Evolutionary conservation across 805 yeast species (phyloP).

Genomic region (Starmerella bombi): DNA sequence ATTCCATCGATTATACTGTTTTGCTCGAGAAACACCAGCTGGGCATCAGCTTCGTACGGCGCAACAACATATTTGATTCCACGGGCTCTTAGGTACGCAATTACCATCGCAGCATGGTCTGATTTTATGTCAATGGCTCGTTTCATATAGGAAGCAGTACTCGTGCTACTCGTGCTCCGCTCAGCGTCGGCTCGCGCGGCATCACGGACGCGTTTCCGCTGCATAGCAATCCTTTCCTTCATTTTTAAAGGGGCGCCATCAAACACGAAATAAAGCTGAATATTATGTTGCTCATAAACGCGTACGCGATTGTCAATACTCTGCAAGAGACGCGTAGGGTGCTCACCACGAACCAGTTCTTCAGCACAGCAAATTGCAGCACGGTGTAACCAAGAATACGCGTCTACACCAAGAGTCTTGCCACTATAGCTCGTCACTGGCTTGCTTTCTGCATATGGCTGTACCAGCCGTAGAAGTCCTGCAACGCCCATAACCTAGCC

Average conservation of each 20-base stretch:
- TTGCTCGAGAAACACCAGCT: slow-evolving; percentile 78
- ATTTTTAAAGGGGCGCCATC: slow-evolving; percentile 84
- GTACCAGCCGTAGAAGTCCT: slow-evolving; percentile 68
- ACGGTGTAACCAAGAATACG: slow-evolving; percentile 92
- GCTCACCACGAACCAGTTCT: slow-evolving; percentile 58
- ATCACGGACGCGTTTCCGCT: slow-evolving; percentile 44
- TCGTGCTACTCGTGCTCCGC: background rate
- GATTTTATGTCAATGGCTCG: slow-evolving; percentile 74
- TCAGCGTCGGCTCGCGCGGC: slow-evolving; percentile 31
- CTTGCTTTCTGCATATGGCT: slow-evolving; percentile 52
- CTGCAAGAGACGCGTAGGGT: slow-evolving; percentile 47
- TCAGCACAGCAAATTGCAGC: slow-evolving; percentile 72
- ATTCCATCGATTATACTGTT: slow-evolving; percentile 68
- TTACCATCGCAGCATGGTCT: slow-evolving; percentile 76
- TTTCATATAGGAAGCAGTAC: slow-evolving; percentile 2
- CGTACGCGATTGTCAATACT: slow-evolving; percentile 54
- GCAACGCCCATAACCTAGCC: slow-evolving; percentile 50
- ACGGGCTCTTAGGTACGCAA: slow-evolving; percentile 42
- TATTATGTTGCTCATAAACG: slow-evolving; percentile 53
- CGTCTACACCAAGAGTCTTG: slow-evolving; percentile 77
- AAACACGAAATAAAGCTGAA: slow-evolving; percentile 77
- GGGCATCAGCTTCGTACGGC: slow-evolving; percentile 97
- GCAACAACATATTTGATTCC: slow-evolving; percentile 72
- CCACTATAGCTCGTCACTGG: slow-evolving; percentile 54
- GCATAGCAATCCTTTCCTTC: slow-evolving; percentile 57